phyloP scores from a whole-genome alignment of 768 basidiomycete genomes.

The Tephrocybe sp. region DNA sequence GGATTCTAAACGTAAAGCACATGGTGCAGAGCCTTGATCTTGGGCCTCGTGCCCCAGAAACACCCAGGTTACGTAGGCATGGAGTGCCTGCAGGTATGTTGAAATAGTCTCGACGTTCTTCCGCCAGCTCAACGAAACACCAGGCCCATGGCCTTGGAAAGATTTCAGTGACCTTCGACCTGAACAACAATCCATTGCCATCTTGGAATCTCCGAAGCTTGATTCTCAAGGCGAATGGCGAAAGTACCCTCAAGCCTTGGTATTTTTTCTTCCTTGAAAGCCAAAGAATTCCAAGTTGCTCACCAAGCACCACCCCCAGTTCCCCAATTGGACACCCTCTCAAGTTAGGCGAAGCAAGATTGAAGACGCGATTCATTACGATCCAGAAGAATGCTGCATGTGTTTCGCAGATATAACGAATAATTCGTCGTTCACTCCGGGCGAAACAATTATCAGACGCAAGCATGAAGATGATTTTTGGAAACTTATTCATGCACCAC shows the following conservation, averaged over 20 bases:
- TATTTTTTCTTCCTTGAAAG: no score
- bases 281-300: neutral
- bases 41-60: conserved; percentile 10
- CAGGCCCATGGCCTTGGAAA: conserved; percentile 33
- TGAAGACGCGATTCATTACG: conserved; percentile 6
- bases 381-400: neutral
- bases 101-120: neutral
- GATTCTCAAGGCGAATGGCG: conserved; percentile 22
- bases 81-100: conserved; percentile 11
- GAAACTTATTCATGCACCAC: conserved; percentile 2
- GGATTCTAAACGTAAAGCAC: neutral
- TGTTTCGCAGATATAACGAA: neutral
- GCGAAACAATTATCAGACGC: neutral
- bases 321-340: conserved; percentile 38
- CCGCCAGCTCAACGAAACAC: no score
- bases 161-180: conserved; percentile 9
- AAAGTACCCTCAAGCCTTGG: conserved; percentile 33
- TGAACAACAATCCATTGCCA: neutral
- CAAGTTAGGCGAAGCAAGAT: conserved; percentile 35
- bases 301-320: conserved; percentile 14
- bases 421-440: conserved; percentile 35
- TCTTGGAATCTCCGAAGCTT: conserved; percentile 2
- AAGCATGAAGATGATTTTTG: neutral
- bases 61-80: conserved; percentile 11
- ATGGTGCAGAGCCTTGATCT: neutral